Conservation (phyloP, 306 rosid species). For the Cucumis cinereus region DNA sequence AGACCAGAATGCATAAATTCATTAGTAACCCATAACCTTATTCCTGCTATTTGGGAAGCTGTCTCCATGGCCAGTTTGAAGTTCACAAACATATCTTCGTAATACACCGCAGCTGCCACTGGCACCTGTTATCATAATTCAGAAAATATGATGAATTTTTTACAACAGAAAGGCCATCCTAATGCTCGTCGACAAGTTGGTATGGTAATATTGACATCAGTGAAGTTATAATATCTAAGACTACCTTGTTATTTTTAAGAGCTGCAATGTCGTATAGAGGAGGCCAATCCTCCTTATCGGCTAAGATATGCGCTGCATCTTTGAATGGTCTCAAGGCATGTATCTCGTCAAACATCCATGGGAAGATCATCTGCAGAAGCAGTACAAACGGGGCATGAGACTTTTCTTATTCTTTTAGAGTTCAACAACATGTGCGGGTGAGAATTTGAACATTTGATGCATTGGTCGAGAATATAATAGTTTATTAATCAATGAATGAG, state of each 20-base stretch:
- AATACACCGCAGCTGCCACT: slow-evolving; percentile 86
- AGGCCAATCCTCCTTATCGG: slow-evolving; percentile 84
- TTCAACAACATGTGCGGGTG: too few relatives aligned
- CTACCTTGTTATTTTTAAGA: slow-evolving; percentile 68
- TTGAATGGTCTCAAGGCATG: slow-evolving; percentile 64
- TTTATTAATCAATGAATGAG: not conserved
- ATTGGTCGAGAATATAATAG: not conserved
- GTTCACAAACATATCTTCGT: slow-evolving; percentile 70
- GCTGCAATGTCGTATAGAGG: slow-evolving; percentile 42
- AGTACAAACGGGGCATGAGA: not conserved
- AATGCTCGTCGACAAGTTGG: not conserved
- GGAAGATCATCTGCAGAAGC: slow-evolving; percentile 68
- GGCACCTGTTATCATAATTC: slow-evolving; percentile 53
- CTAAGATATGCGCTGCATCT: slow-evolving; percentile 60
- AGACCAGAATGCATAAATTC: slow-evolving; percentile 97
- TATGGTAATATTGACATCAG: not conserved
- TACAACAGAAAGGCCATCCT: not conserved
- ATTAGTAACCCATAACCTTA: slow-evolving; percentile 73
- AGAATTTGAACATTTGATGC: too few relatives aligned
- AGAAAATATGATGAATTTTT: not conserved
- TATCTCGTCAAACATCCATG: slow-evolving; percentile 97
- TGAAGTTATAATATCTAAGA: not conserved
- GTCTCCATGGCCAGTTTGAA: slow-evolving; percentile 72
- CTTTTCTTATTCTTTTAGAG: not conserved
- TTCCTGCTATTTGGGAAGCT: slow-evolving; percentile 72